Evolutionary conservation across 805 yeast species (phyloP), one percentile per base, ranked within the genome.

Genomic region (Danielozyma ontarioensis): DNA sequence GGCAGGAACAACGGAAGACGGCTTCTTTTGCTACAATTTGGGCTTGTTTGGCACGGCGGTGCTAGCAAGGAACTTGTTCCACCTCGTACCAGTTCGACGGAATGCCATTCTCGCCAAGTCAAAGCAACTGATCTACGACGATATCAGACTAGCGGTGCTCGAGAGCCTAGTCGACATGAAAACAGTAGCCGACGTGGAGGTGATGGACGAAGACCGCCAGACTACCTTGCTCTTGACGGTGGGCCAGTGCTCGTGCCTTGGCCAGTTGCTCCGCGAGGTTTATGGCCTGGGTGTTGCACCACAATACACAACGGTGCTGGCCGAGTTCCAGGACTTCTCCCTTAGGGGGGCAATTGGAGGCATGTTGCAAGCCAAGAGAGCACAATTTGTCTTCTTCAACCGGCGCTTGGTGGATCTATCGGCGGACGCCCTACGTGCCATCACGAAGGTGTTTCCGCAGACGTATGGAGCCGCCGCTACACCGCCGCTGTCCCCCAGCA

Each of bases 331-430:
- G 5, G 52, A 51, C 2, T 55, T 50, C 29, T 37, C 38, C 5
- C 46, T 61, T n/a, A 40, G 47, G 0, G 74, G 75, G 3, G 40
- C 68, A 0, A 53, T 78, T 8, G 72, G 76, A 0, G 46, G 43
- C 3, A 24, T 72, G 1, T 39, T 53, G 1, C 59, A 59, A 34
- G 47, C 67, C 0, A 64, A 55, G 27, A 38, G 44, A 1, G 57
- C 62, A 35, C 83, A 77, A 42, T 67, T 60, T 32, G 42, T 76
- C 1, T 70, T 61, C 33, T 41, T 73, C 15, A 75, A 78, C 47
- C 62, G 62, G 3, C 53, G 70, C 16, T 53, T 44, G 8, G 45
- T 64, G 13, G 7, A 16, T 5, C 28, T 34, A 28, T 16, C 42
- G 13, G 25, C 28, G 3, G 35, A 37, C n/a, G 46, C 35, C 44